A percentile compares a stretch with the other conserved stretches of the same genome.
phyloP scores from a whole-genome alignment of 208 protist genomes.

The Leishmania lainsoni region DNA sequence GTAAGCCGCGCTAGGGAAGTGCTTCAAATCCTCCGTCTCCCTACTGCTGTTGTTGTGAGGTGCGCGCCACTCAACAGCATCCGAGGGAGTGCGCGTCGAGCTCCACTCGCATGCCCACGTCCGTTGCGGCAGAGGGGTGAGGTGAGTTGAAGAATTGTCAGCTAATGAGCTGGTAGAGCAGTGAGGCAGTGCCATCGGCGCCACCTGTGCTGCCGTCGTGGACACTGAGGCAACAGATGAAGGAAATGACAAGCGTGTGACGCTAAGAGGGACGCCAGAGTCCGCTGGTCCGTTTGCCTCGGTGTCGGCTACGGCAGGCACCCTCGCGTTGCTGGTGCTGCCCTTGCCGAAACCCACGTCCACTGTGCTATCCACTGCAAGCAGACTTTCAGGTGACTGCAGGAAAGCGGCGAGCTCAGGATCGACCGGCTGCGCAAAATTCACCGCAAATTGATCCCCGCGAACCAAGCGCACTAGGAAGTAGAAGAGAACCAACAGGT shows the following conservation, averaged over 20 bases:
- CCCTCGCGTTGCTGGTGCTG: background rate
- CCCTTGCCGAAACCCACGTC: background rate
- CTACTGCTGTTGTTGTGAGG: background rate
- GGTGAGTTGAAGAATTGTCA: background rate
- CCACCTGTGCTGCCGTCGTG: background rate
- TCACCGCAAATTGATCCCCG: conserved; percentile 50
- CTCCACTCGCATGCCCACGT: background rate
- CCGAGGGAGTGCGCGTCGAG: background rate
- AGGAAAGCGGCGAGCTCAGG: conserved; percentile 56
- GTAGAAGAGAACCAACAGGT: conserved; percentile 74
- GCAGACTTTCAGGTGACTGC: conserved; percentile 54
- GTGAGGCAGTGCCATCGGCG: background rate
- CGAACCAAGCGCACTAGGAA: conserved; percentile 48
- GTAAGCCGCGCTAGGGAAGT: too few species aligned
- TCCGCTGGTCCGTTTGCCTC: background rate
- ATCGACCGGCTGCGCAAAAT: conserved; percentile 70
- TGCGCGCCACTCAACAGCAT: background rate
- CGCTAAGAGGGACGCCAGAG: background rate
- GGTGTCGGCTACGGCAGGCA: background rate
- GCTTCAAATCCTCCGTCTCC: background rate
- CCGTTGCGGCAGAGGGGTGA: too few species aligned
- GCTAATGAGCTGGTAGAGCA: background rate
- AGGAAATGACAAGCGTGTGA: conserved; percentile 19
- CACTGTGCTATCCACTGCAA: conserved; percentile 32
- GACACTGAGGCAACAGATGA: background rate